These are phyloP conservation scores for Neopestalotiopsis clavispora DNA, from an alignment of 2,329 filamentous ascomycete genomes.

Conservation along the genomic window DNA sequence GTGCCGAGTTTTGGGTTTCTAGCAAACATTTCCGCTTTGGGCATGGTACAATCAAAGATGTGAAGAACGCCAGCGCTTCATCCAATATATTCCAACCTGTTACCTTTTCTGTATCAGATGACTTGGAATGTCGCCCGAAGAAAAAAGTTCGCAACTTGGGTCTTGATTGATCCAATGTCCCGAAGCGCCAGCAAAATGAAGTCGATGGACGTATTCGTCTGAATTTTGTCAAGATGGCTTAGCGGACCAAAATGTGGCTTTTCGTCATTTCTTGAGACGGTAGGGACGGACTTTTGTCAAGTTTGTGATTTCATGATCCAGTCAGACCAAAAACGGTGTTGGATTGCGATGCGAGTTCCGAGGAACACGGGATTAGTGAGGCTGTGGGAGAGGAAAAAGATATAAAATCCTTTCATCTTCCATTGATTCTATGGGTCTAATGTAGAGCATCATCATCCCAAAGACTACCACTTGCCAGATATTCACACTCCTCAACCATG, in stretches of 20 bases:
- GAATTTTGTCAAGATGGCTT: neutral
- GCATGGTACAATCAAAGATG: neutral
- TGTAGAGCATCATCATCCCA: neutral
- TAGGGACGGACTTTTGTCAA: neutral
- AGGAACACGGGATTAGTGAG: neutral
- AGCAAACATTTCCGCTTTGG: conserved; percentile 14
- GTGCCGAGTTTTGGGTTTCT: conserved; percentile 7
- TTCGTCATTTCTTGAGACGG: neutral
- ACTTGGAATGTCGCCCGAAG: neutral
- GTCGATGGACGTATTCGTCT: neutral
- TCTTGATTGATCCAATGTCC: neutral
- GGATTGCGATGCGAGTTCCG: neutral
- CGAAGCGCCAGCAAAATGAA: neutral
- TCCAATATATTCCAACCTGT: neutral
- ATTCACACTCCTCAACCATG: neutral
- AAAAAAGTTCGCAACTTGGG: neutral
- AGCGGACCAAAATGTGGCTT: neutral
- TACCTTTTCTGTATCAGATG: neutral
- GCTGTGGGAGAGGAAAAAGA: neutral
- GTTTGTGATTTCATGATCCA: neutral
- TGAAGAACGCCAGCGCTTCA: neutral
- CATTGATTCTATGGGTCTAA: neutral
- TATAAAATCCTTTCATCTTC: neutral
- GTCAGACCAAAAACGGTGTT: neutral
- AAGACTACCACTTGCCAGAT: neutral